A percentile compares a stretch with the other conserved stretches of the same genome.
phyloP scores from a whole-genome alignment of 2,329 filamentous ascomycete species.

The Penicillium hesseltinei region DNA sequence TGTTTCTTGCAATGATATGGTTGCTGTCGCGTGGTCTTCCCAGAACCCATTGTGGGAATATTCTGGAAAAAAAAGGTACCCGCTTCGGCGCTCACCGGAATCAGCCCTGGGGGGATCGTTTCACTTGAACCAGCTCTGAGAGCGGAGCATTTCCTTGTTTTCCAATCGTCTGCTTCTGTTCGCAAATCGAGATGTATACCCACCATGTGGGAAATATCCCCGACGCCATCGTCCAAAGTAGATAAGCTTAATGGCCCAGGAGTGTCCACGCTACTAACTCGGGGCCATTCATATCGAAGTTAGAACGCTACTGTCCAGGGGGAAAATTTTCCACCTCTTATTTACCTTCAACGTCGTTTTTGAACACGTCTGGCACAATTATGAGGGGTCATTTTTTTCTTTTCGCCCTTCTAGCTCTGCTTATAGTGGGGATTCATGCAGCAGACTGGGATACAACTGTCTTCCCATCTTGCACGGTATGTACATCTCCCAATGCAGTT shows the following conservation, averaged over 20 bases:
- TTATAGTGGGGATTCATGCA: constrained; percentile 3
- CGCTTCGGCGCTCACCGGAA: background rate
- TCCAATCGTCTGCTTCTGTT: background rate
- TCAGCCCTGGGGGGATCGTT: background rate
- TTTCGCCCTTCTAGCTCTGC: constrained; percentile 7
- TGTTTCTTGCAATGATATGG: background rate
- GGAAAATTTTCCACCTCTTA: background rate
- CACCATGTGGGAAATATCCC: background rate
- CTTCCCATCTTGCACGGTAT: constrained; percentile 15
- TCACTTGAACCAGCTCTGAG: background rate
- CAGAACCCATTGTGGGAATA: background rate
- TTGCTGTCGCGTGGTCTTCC: background rate
- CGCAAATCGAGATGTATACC: background rate
- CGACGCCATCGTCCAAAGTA: constrained; percentile 1
- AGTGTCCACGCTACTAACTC: constrained; percentile 5
- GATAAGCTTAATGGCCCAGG: constrained; percentile 3
- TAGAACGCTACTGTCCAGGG: constrained; percentile 1
- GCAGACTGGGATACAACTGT: background rate
- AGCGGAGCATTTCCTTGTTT: background rate
- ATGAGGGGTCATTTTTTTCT: constrained; percentile 10
- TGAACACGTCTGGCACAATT: background rate
- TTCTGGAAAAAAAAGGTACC: background rate
- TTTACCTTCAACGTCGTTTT: background rate
- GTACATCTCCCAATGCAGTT: background rate
- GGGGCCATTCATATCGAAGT: background rate